Conservation (phyloP, 73 alveolate species). For the Durusdinium trenchii region DNA sequence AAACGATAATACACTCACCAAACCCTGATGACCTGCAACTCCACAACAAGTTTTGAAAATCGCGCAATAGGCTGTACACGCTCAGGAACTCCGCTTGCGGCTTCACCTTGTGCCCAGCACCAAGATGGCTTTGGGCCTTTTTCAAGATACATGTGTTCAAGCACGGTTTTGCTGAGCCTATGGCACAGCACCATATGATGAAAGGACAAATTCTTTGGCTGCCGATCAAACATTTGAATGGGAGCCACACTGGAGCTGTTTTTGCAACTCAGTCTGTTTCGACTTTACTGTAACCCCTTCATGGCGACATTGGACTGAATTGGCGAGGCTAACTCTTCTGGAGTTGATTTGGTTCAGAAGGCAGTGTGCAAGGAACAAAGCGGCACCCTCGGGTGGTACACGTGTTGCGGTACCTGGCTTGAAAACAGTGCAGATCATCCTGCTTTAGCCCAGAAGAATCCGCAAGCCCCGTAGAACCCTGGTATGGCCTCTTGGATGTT, state of each 20-base stretch:
- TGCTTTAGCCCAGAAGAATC: not conserved
- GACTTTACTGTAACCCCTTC: too few species aligned
- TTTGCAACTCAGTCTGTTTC: too few species aligned
- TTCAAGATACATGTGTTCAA: not conserved
- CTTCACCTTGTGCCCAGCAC: slow-evolving; percentile 12
- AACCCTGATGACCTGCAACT: not conserved
- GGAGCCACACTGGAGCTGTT: not conserved
- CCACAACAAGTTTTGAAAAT: too few species aligned
- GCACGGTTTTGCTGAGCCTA: not conserved
- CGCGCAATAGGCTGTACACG: not conserved
- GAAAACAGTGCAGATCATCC: not conserved
- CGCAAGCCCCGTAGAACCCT: not conserved
- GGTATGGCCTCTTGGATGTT: not conserved
- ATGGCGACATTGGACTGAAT: too few species aligned
- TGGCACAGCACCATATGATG: not conserved
- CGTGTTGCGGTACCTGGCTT: not conserved
- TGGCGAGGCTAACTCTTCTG: slow-evolving; percentile 1
- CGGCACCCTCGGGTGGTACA: not conserved
- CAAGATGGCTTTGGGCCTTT: not conserved
- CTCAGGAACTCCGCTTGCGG: slow-evolving; percentile 59
- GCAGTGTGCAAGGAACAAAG: not conserved
- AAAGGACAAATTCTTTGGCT: not conserved
- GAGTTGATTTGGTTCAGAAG: slow-evolving; percentile 62
- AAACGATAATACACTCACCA: too few species aligned
- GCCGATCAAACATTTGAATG: not conserved